Percentiles rank a stretch among this genome's conserved stretches.
phyloP scores from a whole-genome alignment of 345 rosid genomes.

The Geranium brycei region DNA sequence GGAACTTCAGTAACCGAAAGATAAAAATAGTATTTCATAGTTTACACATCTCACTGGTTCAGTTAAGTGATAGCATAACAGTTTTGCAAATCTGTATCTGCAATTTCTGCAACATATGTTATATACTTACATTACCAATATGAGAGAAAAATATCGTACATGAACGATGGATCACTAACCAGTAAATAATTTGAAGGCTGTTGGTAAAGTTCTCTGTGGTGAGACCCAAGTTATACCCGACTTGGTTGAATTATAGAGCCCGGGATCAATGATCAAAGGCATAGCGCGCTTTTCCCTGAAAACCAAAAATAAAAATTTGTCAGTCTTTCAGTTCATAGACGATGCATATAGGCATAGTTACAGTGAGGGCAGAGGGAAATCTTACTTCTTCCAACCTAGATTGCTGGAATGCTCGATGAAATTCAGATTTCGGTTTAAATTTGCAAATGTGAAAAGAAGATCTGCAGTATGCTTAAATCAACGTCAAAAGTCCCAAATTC shows the following conservation, averaged over 20 bases:
- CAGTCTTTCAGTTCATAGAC: too few relatives aligned
- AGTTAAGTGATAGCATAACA: too few relatives aligned
- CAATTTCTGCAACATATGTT: not conserved
- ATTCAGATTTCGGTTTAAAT: constrained; percentile 54
- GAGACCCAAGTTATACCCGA: constrained; percentile 67
- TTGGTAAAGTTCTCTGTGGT: constrained; percentile 69
- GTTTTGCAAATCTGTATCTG: not conserved
- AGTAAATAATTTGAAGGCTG: constrained; percentile 77
- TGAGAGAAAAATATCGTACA: not conserved
- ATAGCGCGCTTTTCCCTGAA: constrained; percentile 86
- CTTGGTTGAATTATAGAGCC: constrained; percentile 62
- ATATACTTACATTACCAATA: too few relatives aligned
- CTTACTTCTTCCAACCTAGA: constrained; percentile 96
- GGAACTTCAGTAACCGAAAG: too few relatives aligned
- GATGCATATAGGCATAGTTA: not conserved
- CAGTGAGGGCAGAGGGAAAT: constrained; percentile 10
- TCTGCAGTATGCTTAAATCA: constrained; percentile 30
- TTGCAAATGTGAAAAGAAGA: constrained; percentile 61
- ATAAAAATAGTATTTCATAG: too few relatives aligned
- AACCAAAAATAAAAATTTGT: constrained; percentile 9
- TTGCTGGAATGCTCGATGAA: constrained; percentile 87
- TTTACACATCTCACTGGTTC: too few relatives aligned
- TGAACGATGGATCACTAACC: constrained; percentile 35
- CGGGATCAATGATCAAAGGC: constrained; percentile 96
- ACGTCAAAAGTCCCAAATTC: too few relatives aligned